A percentile compares a stretch with the other conserved stretches of the same genome.
phyloP scores from a whole-genome alignment of 139 green algal species.

The Marvania coccoides region DNA sequence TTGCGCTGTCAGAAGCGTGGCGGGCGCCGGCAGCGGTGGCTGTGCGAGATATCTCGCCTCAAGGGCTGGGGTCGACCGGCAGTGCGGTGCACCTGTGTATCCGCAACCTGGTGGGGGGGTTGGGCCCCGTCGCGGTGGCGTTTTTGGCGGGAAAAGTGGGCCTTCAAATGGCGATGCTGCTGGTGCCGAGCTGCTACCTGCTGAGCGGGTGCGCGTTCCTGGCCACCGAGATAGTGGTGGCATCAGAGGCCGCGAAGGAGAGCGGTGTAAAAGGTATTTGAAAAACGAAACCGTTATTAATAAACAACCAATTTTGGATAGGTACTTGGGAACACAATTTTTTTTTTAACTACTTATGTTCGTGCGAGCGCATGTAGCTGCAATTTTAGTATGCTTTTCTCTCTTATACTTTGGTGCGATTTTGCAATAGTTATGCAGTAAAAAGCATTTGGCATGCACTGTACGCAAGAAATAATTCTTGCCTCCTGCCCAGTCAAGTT shows the following conservation, averaged over 20 bases:
- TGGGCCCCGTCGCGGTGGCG: slow-evolving; percentile 64
- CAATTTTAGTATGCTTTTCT: too few relatives aligned
- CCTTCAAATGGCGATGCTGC: slow-evolving; percentile 70
- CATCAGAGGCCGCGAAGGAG: neutral
- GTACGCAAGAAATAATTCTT: too few relatives aligned
- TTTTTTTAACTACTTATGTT: too few relatives aligned
- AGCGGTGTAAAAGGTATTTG: too few relatives aligned
- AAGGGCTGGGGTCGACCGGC: slow-evolving; percentile 54
- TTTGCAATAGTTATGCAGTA: too few relatives aligned
- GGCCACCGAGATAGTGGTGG: slow-evolving; percentile 33
- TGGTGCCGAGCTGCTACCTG: slow-evolving; percentile 64
- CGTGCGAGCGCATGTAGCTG: too few relatives aligned
- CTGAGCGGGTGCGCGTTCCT: slow-evolving; percentile 52
- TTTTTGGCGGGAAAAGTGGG: slow-evolving; percentile 41
- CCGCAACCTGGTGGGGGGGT: slow-evolving; percentile 69
- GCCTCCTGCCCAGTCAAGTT: too few relatives aligned
- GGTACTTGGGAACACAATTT: neutral
- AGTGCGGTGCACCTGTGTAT: slow-evolving; percentile 73
- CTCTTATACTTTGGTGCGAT: too few relatives aligned
- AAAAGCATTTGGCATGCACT: too few relatives aligned
- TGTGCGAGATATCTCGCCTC: slow-evolving; percentile 53
- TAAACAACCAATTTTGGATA: neutral
- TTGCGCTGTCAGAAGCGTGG: slow-evolving; percentile 77
- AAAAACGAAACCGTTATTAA: neutral
- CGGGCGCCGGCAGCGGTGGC: slow-evolving; percentile 74